Evolutionary conservation across 139 green algal genomes (phyloP), one percentile per base, ranked within the genome.

Genomic region (Coelastrella sp.): DNA sequence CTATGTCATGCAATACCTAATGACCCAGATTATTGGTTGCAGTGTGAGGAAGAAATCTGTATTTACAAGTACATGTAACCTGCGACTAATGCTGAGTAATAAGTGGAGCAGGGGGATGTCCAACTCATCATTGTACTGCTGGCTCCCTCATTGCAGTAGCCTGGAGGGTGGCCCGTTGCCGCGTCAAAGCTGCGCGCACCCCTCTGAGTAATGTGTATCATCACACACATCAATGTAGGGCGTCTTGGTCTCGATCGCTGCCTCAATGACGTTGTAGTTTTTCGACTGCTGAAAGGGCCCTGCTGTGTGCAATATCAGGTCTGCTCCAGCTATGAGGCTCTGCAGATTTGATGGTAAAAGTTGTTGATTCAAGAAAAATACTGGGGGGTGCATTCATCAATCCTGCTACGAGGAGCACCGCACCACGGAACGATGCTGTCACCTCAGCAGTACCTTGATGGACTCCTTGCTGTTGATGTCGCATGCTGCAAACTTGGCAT

Each of bases 221-320:
- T 99, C 98, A 75, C 97, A 99, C 7, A 99, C 96, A 90, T 99
- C 98, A 63, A 99, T 92, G 91, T 99, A 99, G 0, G 96, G 93
- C 22, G 94, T 96, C 0, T 92, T 91, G 1, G 87, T 89, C 0
- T 92, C 93, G 0, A 99, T 97, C n/a, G 94, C 93, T 19, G 97
- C 95, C 78, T 99, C 95, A 63, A 99, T 92, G 7, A 97, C 95
- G 7, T 76, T 89, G 89, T 92, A 96, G 87, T 93, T 94, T 5
- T 92, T 84, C 25, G 95, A 93, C 56, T 95, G 92, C 94, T 99
- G 98, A 93, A 99, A 99, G 57, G 98, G 98, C 4, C 98, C 98
- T 4, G 98, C 98, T 9, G 94, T 91, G 88, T 99, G 97, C 14
- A 99, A 93, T 15, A 99, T 94, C 27, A 98, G 88, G 85, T 96